These are phyloP conservation scores for Marvania coccoides DNA, from an alignment of 139 green algal species.

Conservation along the genomic window DNA sequence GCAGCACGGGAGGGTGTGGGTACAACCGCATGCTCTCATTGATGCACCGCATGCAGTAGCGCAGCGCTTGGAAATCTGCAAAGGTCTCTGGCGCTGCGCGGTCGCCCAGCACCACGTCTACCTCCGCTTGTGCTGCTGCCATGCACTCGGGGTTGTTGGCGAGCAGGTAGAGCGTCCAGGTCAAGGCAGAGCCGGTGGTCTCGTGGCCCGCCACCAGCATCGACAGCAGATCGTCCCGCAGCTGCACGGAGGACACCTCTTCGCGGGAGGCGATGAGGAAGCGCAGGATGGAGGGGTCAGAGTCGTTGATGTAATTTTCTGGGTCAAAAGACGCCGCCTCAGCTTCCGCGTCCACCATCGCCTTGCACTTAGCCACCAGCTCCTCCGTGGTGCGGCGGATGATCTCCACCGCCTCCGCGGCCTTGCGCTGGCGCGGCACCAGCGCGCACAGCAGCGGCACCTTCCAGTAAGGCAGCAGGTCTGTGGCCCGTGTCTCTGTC, in stretches of 20 bases:
- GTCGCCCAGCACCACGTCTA: slow-evolving; percentile 75
- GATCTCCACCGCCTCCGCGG: slow-evolving; percentile 72
- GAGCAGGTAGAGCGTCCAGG: slow-evolving; percentile 95
- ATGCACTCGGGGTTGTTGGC: slow-evolving; percentile 75
- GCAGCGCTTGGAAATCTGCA: slow-evolving; percentile 67
- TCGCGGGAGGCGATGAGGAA: slow-evolving; percentile 94
- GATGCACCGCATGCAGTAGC: slow-evolving; percentile 88
- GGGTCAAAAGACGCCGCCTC: slow-evolving; percentile 36
- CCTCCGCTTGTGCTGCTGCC: slow-evolving; percentile 77
- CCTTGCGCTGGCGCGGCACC: slow-evolving; percentile 64
- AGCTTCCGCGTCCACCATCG: slow-evolving; percentile 91
- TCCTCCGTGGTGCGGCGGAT: slow-evolving; percentile 86
- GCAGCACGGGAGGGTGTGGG: slow-evolving; percentile 94
- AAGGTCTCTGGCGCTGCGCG: slow-evolving; percentile 37
- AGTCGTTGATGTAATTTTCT: slow-evolving; percentile 80
- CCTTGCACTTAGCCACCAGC: slow-evolving; percentile 81
- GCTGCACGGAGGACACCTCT: slow-evolving; percentile 74
- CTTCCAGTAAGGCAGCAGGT: slow-evolving; percentile 95
- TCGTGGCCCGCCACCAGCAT: slow-evolving; percentile 99
- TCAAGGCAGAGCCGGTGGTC: slow-evolving; percentile 94
- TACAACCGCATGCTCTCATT: slow-evolving; percentile 98
- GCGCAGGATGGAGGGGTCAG: slow-evolving; percentile 87
- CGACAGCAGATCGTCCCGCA: slow-evolving; percentile 96
- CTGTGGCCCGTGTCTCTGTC: slow-evolving; percentile 90
- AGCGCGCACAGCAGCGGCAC: slow-evolving; percentile 50